Base-by-base conservation (phyloP, 2,329 filamentous ascomycete species). In the Helotiales sp. region DNA sequence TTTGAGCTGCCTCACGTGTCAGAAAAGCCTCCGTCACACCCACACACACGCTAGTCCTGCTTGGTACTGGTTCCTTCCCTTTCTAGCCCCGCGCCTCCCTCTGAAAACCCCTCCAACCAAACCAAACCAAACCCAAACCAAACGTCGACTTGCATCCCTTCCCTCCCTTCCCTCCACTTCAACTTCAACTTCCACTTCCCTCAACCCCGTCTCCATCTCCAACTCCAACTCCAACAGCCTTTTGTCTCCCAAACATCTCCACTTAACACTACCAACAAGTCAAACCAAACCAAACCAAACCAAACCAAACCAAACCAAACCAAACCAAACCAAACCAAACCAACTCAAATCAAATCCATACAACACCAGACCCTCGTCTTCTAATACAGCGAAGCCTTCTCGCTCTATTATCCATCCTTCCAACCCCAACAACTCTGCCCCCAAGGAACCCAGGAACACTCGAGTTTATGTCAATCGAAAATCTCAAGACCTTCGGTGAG, bases 401-500 rank as follows among this genome's bases (percentile, higher is more conserved):
- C 72, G 69, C 68, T 67, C 61, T 52, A 59, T 45, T 37, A 55
- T 40, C 63, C 64, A 67, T 63, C 67, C 67, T 62, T 37, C 64
- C 64, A 49, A 64, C 72, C 71, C 61, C 63, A 65, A n/a, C n/a
- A 69, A 63, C 67, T 43, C 69, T 68, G 63, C 65, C 63, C 73
- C 74, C 70, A 73, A 71, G 67, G 66, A 80, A 79, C 78, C 85
- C 85, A 82, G 79, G 79, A 87, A 89, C 89, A 87, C 86, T 85
- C 89, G 90, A 91, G 91, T 94, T 93, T 94, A 96, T 96, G 93
- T 96, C 93, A 89, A 96, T 96, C 92, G 92, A 96, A 93, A 96
- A 96, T 89, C 91, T 96, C 85, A 96, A 96, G 89, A 90, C 91
- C 87, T 93, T 93, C 90, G 92, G 92, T 96, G 85, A 80, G 92